Base-by-base conservation (phyloP, 1,139 yeast species). In the Nakaseomyces glabratus region DNA sequence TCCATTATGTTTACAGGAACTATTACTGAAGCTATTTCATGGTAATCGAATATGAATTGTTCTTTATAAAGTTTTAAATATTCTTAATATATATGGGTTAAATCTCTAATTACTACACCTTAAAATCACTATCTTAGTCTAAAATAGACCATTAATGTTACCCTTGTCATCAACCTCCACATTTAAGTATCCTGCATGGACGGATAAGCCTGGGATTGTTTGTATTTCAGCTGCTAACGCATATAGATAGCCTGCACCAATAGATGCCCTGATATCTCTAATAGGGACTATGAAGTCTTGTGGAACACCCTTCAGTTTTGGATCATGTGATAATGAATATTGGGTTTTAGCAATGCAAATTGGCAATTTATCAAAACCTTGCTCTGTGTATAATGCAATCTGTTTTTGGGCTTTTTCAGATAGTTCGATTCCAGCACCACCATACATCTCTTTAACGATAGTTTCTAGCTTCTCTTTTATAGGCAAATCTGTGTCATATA, bases 311-410 rank as follows among this genome's bases (percentile, higher is more conserved):
- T 86, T 86, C 62, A 90, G 71, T 34, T 72, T 70, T 33, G 97
- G 90, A 61, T 90, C 97, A 58, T 88, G 97, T 11, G 96, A 85
- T 50, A 90, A 70, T 12, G 96, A 86, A 66, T 90, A 90, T 63
- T 90, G 98, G 2, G 98, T 90, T 71, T 90, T 90, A 48, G 98
- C 98, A 56, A 90, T 81, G 68, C 98, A 90, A 51, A 90, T 79
- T 42, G 98, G 98, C 56, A 90, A 69, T 58, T 86, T 71, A 43
- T 85, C 90, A 57, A 84, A 90, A 6, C 97, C 97, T 67, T 88
- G 96, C 40, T 71, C 65, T 35, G 93, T 81, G 67, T 86, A 88
- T 36, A 78, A 69, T 42, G 79, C 90, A 47, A 90, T 76, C 65
- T 88, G 85, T 63, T 73, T 68, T 52, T 76, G 76, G 30, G 98